Base-by-base conservation (phyloP, 345 rosid genomes). In the Moricandia moricandioides region DNA sequence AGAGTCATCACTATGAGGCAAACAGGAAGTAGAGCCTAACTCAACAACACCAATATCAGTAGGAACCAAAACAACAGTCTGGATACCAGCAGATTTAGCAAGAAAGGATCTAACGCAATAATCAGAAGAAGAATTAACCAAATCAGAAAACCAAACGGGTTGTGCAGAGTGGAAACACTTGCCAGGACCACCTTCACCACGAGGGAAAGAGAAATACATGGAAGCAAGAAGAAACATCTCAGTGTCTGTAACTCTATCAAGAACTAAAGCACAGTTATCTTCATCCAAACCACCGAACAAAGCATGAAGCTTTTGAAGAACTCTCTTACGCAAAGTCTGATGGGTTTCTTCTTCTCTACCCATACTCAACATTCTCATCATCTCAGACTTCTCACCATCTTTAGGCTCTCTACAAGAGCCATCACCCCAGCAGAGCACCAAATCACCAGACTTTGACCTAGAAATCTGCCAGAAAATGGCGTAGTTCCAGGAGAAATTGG, bases 401-500 rank as follows among this genome's bases (percentile, higher is more conserved):
- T 71, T 82, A 11, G 98, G 97, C 85, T 94, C 98, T 62, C 98
- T 74, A 56, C 98, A 94, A 24, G 89, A 85, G 40, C 98, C 98
- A 40, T 91, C 98, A 1, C 96, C 95, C 98, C 98, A 94, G 16
- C 96, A 89, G 7, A 94, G 85, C 0, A 90, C 91, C 84, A 85
- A 86, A 67, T 91, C 97, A 70, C 93, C 97, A 0, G 89, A 76
- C 77, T 89, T 89, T 6, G 93, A 89, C 80, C 85, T 70, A 0
- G 97, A 89, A 64, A 91, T 80, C 79, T 91, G 97, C 97, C 97
- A 91, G 82, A 89, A 89, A 17, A 91, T 83, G 5, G 96, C 93
- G 58, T 91, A 91, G 82, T 88, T 91, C 97, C 97, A 91, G n/a
- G 96, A 88, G 81, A 91, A 91, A 77, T 87, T 81, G 0, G 90